These are phyloP conservation scores for Colletotrichum sp. DNA, from an alignment of 2,329 filamentous ascomycete genomes.

Conservation along the genomic window DNA sequence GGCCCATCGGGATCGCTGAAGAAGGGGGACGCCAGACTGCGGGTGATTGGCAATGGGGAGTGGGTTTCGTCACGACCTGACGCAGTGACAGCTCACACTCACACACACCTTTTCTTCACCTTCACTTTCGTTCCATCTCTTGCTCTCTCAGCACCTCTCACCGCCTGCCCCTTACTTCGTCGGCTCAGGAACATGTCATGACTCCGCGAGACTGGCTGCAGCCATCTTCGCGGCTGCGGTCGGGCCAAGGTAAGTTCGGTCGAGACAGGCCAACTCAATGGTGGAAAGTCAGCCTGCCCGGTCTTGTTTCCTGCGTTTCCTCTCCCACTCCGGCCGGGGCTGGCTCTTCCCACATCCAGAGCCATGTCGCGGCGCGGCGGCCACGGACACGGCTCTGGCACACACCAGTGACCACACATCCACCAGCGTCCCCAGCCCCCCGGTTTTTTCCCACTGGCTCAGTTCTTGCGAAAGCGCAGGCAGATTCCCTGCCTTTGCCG, in stretches of 20 bases:
- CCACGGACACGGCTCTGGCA: neutral
- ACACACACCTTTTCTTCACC: neutral
- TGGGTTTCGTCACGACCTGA: constrained; percentile 10
- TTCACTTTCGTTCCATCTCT: neutral
- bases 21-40: neutral
- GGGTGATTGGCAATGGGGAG: constrained; percentile 3
- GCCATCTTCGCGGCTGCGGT: neutral
- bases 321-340: neutral
- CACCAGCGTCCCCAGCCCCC: constrained; percentile 11
- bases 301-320: neutral
- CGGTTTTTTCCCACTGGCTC: neutral
- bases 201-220: neutral
- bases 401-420: neutral
- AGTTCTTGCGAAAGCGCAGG: neutral
- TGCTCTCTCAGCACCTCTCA: neutral
- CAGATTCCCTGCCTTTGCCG: neutral
- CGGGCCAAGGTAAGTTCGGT: neutral
- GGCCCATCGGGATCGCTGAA: constrained; percentile 11
- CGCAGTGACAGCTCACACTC: constrained; percentile 21
- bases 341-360: neutral
- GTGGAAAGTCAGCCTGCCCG: neutral
- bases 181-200: neutral
- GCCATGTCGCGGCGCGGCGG: neutral
- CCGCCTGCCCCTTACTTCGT: neutral
- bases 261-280: neutral